Evolutionary conservation across 768 basidiomycete genomes (phyloP), one percentile per base, ranked within the genome.

Genomic region (Phylloporus sp.): DNA sequence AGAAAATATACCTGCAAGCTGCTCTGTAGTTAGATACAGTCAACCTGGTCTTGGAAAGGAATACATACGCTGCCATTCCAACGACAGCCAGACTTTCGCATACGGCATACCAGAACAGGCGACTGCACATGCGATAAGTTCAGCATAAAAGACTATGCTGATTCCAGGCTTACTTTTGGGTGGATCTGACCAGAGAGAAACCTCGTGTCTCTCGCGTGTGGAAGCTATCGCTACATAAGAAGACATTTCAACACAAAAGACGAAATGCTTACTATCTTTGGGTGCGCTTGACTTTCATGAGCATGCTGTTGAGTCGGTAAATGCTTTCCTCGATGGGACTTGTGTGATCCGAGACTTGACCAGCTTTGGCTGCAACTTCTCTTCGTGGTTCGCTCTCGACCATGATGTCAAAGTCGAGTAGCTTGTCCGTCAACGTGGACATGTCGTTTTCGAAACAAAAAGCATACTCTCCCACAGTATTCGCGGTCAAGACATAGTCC

Each of bases 361-460:
- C 86, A 5, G 88, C 81, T 68, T 93, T 95, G 9, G 88, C 91
- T 3, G 94, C 90, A 3, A 93, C 80, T 62, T 93, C 86, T 45
- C 92, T 77, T 45, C 97, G 77, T 2, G 97, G 97, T 66, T 98
- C 95, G 54, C 88, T 93, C 78, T 99, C 97, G 42, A 93, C 92
- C 93, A 97, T 95, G 71, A 99, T 98, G 70, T 91, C 88, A 66
- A 93, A 89, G 72, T 93, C 91, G 62, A 99, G 80, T 42, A 98
- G 80, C 70, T 98, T 98, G 73, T 93, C 91, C 12, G 91, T 88
- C 58, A 97, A 78, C 5, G 91, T 91, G 23, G 88, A 90, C 79
- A 95, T 95, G 75, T 97, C 95, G 69, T 99, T 99, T 67, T 93
- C 90, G 68, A 98, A 97, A 74, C 95, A 98, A 76, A 99, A 98